A percentile compares a stretch with the other conserved stretches of the same genome.
phyloP scores from a whole-genome alignment of 306 rosid species.

The Dryas alaskensis region DNA sequence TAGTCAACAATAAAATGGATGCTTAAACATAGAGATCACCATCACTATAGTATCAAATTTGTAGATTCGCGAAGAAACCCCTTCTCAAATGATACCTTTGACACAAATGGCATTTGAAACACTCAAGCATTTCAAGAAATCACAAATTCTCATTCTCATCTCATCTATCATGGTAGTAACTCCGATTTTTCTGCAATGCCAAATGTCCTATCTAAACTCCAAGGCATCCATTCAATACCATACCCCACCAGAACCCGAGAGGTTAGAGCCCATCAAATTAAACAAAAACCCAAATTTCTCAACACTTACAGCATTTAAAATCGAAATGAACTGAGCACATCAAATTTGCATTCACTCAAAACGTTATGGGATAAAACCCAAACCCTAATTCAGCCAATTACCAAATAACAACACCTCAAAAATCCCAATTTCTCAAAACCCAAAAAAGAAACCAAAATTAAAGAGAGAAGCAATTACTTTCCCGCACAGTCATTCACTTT shows the following conservation, averaged over 20 bases:
- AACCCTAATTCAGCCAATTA: not conserved
- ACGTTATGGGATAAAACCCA: not conserved
- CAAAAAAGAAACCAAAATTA: not conserved
- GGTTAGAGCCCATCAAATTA: not conserved
- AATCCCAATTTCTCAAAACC: conserved; percentile 9
- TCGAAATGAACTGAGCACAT: not conserved
- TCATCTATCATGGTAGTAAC: not conserved
- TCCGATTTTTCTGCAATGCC: not conserved
- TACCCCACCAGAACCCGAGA: not conserved
- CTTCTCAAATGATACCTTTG: not conserved
- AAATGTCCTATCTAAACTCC: not conserved
- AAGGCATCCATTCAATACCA: not conserved
- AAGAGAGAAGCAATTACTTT: not conserved
- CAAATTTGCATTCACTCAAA: not conserved
- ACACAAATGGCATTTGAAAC: not conserved
- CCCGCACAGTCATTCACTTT: not conserved
- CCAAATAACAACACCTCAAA: not conserved
- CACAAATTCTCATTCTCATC: not conserved
- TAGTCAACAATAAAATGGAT: conserved; percentile 18
- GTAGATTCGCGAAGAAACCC: not conserved
- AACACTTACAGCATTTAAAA: not conserved
- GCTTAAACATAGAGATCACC: not conserved
- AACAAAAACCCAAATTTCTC: not conserved
- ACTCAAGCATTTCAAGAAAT: not conserved
- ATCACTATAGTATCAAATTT: not conserved